Conservation (phyloP, 2,329 filamentous ascomycete genomes). For the Colletotrichum somersetense region DNA sequence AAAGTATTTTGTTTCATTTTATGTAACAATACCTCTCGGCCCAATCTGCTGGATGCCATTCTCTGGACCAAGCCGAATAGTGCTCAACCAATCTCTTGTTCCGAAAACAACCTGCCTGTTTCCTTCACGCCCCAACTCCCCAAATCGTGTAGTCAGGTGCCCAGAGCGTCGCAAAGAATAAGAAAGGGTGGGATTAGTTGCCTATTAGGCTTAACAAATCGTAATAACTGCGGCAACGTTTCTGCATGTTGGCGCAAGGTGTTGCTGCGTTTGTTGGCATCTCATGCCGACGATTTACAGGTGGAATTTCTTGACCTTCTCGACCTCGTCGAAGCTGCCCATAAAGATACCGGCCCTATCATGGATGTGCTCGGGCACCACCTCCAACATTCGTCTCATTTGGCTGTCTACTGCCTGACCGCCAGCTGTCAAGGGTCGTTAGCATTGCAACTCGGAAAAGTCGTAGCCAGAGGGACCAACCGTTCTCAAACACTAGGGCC, state of each 20-base stretch:
- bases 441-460: constrained; percentile 5
- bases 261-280: constrained; percentile 6
- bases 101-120: background rate
- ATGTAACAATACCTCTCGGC: background rate
- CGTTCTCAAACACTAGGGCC: constrained; percentile 99
- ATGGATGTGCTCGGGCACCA: constrained; percentile 93
- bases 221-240: constrained; percentile 11
- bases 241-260: background rate
- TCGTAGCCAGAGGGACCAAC: constrained; percentile 63
- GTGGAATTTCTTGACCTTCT: constrained; percentile 92
- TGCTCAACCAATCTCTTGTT: background rate
- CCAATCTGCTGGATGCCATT: constrained; percentile 11
- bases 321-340: constrained; percentile 93
- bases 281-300: constrained; percentile 55
- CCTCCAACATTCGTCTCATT: constrained; percentile 90
- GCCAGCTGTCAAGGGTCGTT: constrained; percentile 71
- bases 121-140: background rate
- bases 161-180: constrained; percentile 40
- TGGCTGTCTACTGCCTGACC: constrained; percentile 92
- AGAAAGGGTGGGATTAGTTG: constrained; percentile 44
- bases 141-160: background rate
- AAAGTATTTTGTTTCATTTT: constrained; percentile 9
- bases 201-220: constrained; percentile 29
- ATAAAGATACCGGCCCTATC: constrained; percentile 96
- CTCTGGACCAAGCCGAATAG: background rate